Base-by-base conservation (phyloP, 192 early-diverging fungal genomes). In the Chytriomyces sp. region DNA sequence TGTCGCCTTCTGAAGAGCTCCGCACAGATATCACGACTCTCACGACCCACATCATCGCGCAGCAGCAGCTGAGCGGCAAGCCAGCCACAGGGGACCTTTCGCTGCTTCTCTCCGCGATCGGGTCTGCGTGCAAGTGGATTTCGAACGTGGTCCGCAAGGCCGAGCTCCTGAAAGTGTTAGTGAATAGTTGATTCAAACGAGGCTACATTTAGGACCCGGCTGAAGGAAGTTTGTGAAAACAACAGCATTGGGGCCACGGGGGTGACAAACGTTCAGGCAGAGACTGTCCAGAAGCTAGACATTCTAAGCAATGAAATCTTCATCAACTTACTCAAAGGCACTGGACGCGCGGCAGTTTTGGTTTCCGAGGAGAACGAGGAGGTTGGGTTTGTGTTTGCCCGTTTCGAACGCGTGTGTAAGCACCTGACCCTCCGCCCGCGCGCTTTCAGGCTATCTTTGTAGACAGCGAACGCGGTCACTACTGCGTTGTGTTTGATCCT, bases 221-320 rank as follows among this genome's bases (percentile, higher is more conserved):
- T 49, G n/a, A 52, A 34, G 25, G 22, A 55, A 19, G n/a, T 28
- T 5, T 72, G 52, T 22, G 39, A 36, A n/a, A n/a, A n/a, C 26
- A 12, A 0, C 49, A 94, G 93, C 61, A 89, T 93, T 36, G 96
- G 96, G 53, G 84, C 95, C 6, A 91, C 95, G 3, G 94, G 93
- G 53, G 81, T 84, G 72, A 88, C 88, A 12, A 99, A 99, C 80
- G 88, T 99, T 39, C 94, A 96, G 80, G 91, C 90, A 59, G 95
- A 99, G 78, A 93, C 93, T 70, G 90, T 92, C 77, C 95, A 99
- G 85, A 99, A 99, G 82, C 86, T 99, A 38, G 96, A 99, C 76
- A 91, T 97, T 31, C 85, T 99, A 64, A 92, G 94, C 56, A 99
- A 99, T 81, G 93, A 99, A 74, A 99, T 99, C 84, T 96, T 99